phyloP scores from a whole-genome alignment of 2,329 filamentous ascomycete species.

The Diaporthe citrichinensis region DNA sequence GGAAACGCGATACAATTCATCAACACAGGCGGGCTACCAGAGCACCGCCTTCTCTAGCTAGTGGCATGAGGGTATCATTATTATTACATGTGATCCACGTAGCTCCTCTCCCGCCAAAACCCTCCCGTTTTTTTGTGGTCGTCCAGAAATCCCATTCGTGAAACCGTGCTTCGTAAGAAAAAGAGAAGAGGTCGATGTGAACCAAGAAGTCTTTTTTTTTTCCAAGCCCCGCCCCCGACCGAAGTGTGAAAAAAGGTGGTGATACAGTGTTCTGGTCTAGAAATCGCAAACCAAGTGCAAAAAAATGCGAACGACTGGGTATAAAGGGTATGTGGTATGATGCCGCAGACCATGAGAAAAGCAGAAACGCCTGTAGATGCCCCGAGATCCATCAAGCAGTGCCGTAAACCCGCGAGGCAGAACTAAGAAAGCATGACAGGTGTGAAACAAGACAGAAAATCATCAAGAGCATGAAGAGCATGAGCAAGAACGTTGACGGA shows the following conservation, averaged over 20 bases:
- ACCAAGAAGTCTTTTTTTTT: constrained; percentile 21
- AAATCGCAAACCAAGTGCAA: constrained; percentile 4
- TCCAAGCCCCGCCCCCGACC: constrained; percentile 6
- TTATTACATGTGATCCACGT: constrained; percentile 34
- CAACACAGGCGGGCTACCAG: constrained; percentile 29
- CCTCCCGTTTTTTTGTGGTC: constrained; percentile 25
- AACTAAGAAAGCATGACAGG: constrained; percentile 27
- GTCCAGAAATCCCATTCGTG: constrained; percentile 26
- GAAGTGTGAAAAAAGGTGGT: constrained; percentile 17
- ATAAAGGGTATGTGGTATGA: constrained; percentile 37
- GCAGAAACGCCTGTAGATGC: constrained; percentile 37
- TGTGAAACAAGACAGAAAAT: neutral
- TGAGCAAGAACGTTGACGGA: constrained; percentile 6
- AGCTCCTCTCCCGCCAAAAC: neutral
- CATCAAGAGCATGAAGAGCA: constrained; percentile 7
- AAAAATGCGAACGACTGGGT: constrained; percentile 30
- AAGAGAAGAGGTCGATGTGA: constrained; percentile 24
- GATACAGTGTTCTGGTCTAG: constrained; percentile 29
- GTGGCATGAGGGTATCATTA: constrained; percentile 37
- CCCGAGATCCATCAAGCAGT: constrained; percentile 37
- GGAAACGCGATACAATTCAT: constrained; percentile 13
- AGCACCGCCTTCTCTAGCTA: constrained; percentile 31
- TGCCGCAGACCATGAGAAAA: constrained; percentile 35
- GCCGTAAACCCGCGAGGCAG: constrained; percentile 34
- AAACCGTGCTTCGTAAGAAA: constrained; percentile 33